Percentiles rank a stretch among this genome's conserved stretches.
Conservation (phyloP, 192 early-diverging fungal species). For the Oehlia diaphana region DNA sequence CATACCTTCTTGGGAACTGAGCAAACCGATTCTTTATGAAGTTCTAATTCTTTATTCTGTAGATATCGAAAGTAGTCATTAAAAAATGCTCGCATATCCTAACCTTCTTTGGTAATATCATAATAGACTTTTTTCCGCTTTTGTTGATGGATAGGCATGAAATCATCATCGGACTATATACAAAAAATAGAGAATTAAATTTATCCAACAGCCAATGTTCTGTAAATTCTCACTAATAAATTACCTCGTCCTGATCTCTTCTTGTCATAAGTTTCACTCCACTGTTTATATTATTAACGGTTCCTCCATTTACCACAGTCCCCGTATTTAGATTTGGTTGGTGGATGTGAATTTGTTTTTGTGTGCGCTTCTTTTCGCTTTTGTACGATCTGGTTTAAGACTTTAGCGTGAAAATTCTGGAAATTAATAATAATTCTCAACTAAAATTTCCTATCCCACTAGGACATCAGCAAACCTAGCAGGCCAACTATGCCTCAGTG, state of each 20-base stretch:
- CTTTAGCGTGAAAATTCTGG: neutral
- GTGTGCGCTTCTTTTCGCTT: neutral
- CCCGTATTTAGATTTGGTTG: neutral
- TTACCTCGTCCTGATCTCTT: neutral
- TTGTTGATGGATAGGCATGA: too few species aligned
- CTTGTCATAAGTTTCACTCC: conserved; percentile 4
- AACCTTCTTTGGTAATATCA: too few species aligned
- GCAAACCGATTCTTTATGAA: too few species aligned
- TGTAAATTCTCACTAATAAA: conserved; percentile 14
- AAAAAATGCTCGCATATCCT: too few species aligned
- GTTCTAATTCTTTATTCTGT: too few species aligned
- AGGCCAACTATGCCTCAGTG: neutral
- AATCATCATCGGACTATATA: conserved; percentile 14
- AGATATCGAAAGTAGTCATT: too few species aligned
- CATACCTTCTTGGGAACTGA: too few species aligned
- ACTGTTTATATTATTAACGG: neutral
- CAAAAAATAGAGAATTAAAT: neutral
- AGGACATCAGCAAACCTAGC: neutral
- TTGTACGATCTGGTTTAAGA: neutral
- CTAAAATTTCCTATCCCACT: conserved; percentile 7
- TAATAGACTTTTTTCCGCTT: too few species aligned
- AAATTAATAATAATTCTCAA: conserved; percentile 8
- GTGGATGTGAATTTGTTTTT: conserved; percentile 1
- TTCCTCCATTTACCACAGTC: neutral
- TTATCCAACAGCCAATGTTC: neutral